Evolutionary conservation across 306 rosid genomes (phyloP), one percentile per base, ranked within the genome.

Genomic region (Dalbergia cultrata): DNA sequence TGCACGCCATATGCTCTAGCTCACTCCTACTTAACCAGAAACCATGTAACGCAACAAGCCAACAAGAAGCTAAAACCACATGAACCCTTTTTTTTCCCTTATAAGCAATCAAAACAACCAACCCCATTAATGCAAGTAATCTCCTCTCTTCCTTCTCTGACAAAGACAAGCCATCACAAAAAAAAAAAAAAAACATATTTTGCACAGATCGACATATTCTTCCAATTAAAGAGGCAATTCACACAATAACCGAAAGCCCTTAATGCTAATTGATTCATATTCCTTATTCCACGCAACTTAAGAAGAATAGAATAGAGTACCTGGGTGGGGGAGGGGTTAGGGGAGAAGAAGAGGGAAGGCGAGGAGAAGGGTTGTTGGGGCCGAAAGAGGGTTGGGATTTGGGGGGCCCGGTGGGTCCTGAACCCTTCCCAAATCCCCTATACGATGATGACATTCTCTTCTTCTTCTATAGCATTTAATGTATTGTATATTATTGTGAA

Each of bases 391-490:
- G 87, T 69, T n/a, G 84, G 6, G 88, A 54, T 54, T 68, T 61
- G 43, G 83, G 86, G 18, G 86, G 88, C 13, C 6, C 59, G 4
- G 65, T 5, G 45, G 98, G 98, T 7, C 98, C 98, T 4, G 93
- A 87, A 53, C 43, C 67, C 87, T 79, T 82, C 35, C 90, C 88
- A 47, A 92, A 92, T 18, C 97, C 94, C 49, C 0, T 1, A 54
- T 78, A 87, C 75, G 86, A 7, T 37, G 5, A 5, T 37, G 41
- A 70, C 83, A 89, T 87, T 71, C 10, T 58, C 17, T 58, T 22
- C 45, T 75, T 57, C 49, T 21, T 41, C 79, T 34, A 78, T 35
- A 18, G 62, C 81, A 26, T 83, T 62, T 58, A 60, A 19, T 9
- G 17, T 6, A 26, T 0, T 4, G 1, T 14, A 52, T 54, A 54